phyloP scores from a whole-genome alignment of 2,329 filamentous ascomycete species.

The Boeremia exigua region DNA sequence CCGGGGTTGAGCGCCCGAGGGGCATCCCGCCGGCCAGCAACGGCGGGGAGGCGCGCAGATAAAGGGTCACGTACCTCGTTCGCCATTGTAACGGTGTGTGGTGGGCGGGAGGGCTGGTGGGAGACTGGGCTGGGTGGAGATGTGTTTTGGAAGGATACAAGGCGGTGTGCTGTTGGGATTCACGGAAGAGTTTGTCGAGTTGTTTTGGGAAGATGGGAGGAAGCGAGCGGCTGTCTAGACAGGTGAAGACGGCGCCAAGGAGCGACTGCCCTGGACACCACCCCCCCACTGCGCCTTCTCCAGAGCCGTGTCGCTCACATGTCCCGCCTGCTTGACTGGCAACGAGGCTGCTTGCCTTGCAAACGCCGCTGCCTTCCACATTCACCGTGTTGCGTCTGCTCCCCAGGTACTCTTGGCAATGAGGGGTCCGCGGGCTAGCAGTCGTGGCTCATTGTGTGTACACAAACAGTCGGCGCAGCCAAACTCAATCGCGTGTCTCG shows the following conservation, averaged over 20 bases:
- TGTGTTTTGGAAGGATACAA: constrained; percentile 33
- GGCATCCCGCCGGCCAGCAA: constrained; percentile 45
- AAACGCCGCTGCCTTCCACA: background rate
- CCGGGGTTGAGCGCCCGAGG: constrained; percentile 48
- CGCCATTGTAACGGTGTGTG: constrained; percentile 58
- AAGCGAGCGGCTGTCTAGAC: constrained; percentile 37
- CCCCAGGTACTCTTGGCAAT: constrained; percentile 12
- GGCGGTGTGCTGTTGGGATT: constrained; percentile 30
- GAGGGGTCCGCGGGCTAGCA: constrained; percentile 16
- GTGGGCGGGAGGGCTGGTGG: constrained; percentile 24
- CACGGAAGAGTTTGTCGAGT: constrained; percentile 31
- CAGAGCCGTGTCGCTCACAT: constrained; percentile 25
- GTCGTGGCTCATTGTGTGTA: constrained; percentile 10
- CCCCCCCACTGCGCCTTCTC: constrained; percentile 33
- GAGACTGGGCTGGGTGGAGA: constrained; percentile 27
- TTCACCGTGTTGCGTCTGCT: background rate
- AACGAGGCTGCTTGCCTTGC: constrained; percentile 6
- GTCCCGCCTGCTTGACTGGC: constrained; percentile 12
- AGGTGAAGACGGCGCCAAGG: constrained; percentile 22
- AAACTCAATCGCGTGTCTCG: background rate
- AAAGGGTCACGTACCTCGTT: constrained; percentile 64
- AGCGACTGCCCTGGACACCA: constrained; percentile 27
- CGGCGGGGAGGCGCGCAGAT: constrained; percentile 46
- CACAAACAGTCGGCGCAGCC: constrained; percentile 7
- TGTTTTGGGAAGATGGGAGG: constrained; percentile 35